phyloP scores from a whole-genome alignment of 2,329 filamentous ascomycete genomes.

The Polytolypa hystricis region DNA sequence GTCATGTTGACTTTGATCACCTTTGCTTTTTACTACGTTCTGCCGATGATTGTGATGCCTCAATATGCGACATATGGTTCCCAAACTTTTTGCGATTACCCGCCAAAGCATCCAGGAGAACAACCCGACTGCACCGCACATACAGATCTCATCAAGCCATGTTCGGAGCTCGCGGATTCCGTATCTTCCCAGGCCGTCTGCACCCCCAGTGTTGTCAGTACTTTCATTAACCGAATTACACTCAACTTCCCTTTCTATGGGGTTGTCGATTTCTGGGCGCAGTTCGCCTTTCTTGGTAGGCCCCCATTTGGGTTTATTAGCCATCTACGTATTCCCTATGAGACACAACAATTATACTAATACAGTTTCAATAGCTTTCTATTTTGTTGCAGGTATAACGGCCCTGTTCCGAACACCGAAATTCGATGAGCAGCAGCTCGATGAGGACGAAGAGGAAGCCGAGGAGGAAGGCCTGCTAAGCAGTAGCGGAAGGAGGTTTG shows the following conservation, averaged over 20 bases:
- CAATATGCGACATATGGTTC: constrained; percentile 92
- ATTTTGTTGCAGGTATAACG: constrained; percentile 68
- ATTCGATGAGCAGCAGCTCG: constrained; percentile 63
- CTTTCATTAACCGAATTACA: constrained; percentile 83
- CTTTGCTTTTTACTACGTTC: constrained; percentile 81
- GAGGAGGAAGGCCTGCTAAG: constrained; percentile 89
- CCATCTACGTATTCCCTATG: no score
- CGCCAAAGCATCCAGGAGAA: constrained; percentile 49
- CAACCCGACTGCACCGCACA: constrained; percentile 63
- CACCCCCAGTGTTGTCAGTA: constrained; percentile 82
- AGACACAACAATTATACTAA: no score
- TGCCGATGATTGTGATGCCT: constrained; percentile 88
- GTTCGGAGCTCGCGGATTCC: constrained; percentile 64
- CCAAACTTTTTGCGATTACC: constrained; percentile 81
- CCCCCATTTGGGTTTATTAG: constrained; percentile 1
- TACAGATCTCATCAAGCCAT: constrained; percentile 63
- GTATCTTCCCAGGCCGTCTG: constrained; percentile 68
- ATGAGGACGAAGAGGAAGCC: constrained; percentile 80
- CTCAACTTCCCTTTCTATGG: constrained; percentile 95
- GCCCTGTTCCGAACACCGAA: constrained; percentile 70
- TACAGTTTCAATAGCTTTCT: constrained; percentile 45
- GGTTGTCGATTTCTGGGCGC: constrained; percentile 86
- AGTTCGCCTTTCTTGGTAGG: constrained; percentile 73
- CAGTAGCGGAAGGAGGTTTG: constrained; percentile 68
- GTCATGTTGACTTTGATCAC: constrained; percentile 84